A percentile compares a stretch with the other conserved stretches of the same genome.
These are phyloP conservation scores for Diaporthe vaccinii DNA, from an alignment of 2,329 filamentous ascomycete genomes.

Conservation along the genomic window DNA sequence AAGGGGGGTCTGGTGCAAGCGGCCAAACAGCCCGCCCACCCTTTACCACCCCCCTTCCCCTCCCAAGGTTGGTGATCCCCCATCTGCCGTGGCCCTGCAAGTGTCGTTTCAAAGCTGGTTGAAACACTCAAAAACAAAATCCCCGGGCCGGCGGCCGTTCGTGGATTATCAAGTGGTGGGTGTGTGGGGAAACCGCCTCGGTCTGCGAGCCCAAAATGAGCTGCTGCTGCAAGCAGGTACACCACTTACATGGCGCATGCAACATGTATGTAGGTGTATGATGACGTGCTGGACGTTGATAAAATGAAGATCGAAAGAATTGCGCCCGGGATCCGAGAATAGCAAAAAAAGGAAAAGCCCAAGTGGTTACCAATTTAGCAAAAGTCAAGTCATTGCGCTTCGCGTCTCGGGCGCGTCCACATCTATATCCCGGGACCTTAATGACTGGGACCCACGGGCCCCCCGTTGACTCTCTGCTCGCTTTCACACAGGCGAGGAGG, in stretches of 20 bases:
- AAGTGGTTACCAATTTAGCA: neutral
- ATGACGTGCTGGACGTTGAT: neutral
- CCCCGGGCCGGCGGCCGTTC: slow-evolving; percentile 20
- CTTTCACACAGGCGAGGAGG: neutral
- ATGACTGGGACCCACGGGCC: neutral
- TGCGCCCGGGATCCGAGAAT: slow-evolving; percentile 1
- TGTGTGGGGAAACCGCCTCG: slow-evolving; percentile 1
- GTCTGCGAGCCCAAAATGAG: slow-evolving; percentile 21
- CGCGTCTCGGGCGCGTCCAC: neutral
- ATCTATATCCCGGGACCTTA: slow-evolving; percentile 4
- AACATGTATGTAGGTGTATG: neutral
- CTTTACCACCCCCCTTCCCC: no score
- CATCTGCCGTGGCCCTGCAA: slow-evolving; percentile 30
- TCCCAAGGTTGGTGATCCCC: neutral
- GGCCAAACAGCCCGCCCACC: neutral
- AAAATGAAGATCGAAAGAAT: neutral
- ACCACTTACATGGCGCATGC: neutral
- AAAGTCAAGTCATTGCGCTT: neutral
- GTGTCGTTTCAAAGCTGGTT: slow-evolving; percentile 23
- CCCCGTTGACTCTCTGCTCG: neutral
- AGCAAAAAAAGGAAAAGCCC: neutral
- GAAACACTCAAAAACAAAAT: slow-evolving; percentile 22
- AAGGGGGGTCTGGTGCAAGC: slow-evolving; percentile 1
- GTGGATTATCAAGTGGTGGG: neutral
- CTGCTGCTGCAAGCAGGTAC: neutral